phyloP scores from a whole-genome alignment of 768 basidiomycete species.

The Pleurotus citrinopileatus region DNA sequence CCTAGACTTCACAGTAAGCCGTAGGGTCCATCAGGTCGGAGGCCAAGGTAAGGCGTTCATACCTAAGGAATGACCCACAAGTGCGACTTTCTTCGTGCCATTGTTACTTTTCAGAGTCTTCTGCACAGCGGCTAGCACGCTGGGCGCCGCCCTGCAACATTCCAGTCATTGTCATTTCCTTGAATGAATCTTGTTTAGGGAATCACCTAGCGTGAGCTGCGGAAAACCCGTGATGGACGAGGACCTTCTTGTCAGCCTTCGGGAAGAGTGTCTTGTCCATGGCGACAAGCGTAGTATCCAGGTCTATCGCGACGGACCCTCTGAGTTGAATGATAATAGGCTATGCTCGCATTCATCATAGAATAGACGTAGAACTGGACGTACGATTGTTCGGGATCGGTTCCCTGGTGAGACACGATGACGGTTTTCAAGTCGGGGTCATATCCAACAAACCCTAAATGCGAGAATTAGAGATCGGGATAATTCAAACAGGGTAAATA shows the following conservation, averaged over 20 bases:
- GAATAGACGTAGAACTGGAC: slow-evolving; percentile 5
- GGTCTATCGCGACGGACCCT: slow-evolving; percentile 35
- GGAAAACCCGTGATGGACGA: slow-evolving; percentile 44
- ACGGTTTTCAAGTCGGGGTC: slow-evolving; percentile 31
- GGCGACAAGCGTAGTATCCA: slow-evolving; percentile 24
- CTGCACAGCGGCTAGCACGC: slow-evolving; percentile 40
- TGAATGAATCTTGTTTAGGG: too few relatives aligned
- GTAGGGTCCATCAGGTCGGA: not conserved
- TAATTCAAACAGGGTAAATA: not conserved
- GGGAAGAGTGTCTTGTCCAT: slow-evolving; percentile 42
- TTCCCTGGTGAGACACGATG: slow-evolving; percentile 43
- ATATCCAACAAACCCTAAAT: slow-evolving; percentile 25
- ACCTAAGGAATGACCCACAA: slow-evolving; percentile 44
- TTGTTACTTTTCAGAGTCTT: slow-evolving; percentile 28
- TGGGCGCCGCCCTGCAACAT: slow-evolving; percentile 33
- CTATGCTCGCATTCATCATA: not conserved
- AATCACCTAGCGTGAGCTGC: slow-evolving; percentile 37
- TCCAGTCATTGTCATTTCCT: not conserved
- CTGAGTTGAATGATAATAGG: slow-evolving; percentile 17
- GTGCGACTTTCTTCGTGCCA: slow-evolving; percentile 31
- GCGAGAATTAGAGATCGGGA: not conserved
- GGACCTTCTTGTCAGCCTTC: slow-evolving; percentile 33
- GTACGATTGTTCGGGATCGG: slow-evolving; percentile 33
- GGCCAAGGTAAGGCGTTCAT: not conserved
- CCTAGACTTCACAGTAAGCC: slow-evolving; percentile 23